Evolutionary conservation across 2,329 filamentous ascomycete genomes (phyloP).

Genomic region (Beauveria sp.): DNA sequence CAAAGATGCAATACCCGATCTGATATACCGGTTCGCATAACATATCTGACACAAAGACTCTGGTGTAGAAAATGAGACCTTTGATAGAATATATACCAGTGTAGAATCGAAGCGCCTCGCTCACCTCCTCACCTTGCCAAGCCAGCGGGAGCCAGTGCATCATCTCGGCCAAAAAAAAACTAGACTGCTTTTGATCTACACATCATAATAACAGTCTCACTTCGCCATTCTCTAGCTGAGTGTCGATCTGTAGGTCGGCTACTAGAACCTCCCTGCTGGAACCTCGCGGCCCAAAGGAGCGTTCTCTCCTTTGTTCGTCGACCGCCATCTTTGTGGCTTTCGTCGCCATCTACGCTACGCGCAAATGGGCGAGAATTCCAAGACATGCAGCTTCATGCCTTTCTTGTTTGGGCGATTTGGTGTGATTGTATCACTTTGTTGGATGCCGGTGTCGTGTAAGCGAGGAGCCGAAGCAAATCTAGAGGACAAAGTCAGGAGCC

Average conservation of each 20-base stretch:
- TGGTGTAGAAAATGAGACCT: neutral
- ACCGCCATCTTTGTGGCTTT: conserved; percentile 5
- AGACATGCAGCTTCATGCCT: conserved; percentile 1
- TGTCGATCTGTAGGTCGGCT: neutral
- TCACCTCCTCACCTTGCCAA: neutral
- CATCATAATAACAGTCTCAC: conserved; percentile 2
- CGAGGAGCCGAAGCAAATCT: neutral
- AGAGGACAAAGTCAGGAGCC: neutral
- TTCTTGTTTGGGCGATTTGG: neutral
- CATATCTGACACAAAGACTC: neutral
- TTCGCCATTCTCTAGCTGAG: neutral
- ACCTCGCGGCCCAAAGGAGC: neutral
- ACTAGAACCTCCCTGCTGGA: neutral
- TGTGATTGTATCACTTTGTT: neutral
- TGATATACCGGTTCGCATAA: too few species aligned
- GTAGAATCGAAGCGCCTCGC: neutral
- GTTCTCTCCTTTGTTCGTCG: neutral
- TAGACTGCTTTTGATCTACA: neutral
- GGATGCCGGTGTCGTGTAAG: neutral
- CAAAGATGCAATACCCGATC: neutral
- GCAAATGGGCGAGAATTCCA: neutral
- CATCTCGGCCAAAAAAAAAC: neutral
- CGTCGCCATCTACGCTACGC: conserved; percentile 8
- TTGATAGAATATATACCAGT: too few species aligned
- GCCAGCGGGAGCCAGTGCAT: neutral